phyloP scores from a whole-genome alignment of 345 rosid genomes.

The Lepidium aucheri region DNA sequence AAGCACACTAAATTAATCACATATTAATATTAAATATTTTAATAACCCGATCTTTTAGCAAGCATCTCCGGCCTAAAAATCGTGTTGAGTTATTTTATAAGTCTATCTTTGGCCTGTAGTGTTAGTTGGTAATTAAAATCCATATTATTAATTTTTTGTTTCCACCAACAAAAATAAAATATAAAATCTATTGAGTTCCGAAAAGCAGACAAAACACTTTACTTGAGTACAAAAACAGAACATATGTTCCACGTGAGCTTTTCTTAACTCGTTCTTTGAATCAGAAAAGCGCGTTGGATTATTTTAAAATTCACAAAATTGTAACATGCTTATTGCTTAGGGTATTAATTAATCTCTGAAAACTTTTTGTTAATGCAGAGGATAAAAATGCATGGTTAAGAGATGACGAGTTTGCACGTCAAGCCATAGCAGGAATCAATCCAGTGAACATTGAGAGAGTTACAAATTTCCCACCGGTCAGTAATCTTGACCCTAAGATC shows the following conservation, averaged over 20 bases:
- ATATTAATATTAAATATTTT: not conserved
- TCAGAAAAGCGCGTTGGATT: constrained; percentile 11
- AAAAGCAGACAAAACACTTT: not conserved
- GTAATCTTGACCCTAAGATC: constrained; percentile 70
- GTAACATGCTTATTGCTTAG: not conserved
- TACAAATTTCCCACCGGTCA: constrained; percentile 64
- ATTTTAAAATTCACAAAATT: not conserved
- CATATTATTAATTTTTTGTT: not conserved
- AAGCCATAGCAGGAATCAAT: constrained; percentile 80
- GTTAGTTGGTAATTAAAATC: not conserved
- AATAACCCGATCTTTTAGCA: not conserved
- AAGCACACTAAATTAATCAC: constrained; percentile 24
- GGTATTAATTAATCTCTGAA: not conserved
- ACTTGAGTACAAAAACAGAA: not conserved
- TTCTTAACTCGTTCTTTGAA: not conserved
- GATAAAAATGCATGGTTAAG: constrained; percentile 95
- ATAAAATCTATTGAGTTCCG: not conserved
- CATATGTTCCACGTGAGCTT: constrained; percentile 22
- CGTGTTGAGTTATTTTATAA: too few relatives aligned
- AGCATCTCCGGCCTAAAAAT: not conserved
- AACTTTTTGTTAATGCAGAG: constrained; percentile 41
- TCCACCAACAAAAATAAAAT: not conserved
- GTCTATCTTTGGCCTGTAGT: not conserved
- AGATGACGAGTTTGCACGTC: constrained; percentile 96
- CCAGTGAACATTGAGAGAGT: constrained; percentile 71